phyloP scores from a whole-genome alignment of 805 yeast genomes.

The Starmerella powellii region DNA sequence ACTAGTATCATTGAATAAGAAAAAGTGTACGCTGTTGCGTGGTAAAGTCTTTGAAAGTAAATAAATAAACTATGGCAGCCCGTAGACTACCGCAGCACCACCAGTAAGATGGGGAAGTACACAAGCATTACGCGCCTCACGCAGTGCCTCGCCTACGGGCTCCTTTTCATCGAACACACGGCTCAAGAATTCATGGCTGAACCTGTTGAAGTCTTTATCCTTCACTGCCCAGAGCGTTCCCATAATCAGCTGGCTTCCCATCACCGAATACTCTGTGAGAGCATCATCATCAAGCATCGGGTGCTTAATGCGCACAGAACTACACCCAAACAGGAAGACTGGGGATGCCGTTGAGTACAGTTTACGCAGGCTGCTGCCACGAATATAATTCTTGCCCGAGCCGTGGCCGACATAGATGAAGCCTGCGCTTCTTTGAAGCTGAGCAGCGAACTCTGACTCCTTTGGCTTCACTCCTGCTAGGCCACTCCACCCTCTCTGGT shows the following conservation, averaged over 20 bases:
- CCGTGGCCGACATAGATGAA: conserved; percentile 90
- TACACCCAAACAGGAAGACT: conserved; percentile 68
- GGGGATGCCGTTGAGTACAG: conserved; percentile 30
- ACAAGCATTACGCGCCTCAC: conserved; percentile 53
- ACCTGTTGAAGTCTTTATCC: conserved; percentile 83
- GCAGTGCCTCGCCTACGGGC: conserved; percentile 39
- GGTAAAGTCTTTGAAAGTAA: not conserved
- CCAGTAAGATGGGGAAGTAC: conserved; percentile 69
- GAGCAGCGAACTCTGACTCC: conserved; percentile 40
- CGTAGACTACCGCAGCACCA: conserved; percentile 85
- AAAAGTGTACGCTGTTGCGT: no score
- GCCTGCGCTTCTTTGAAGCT: conserved; percentile 36
- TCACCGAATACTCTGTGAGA: conserved; percentile 58
- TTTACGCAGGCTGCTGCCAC: conserved; percentile 41
- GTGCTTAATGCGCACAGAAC: conserved; percentile 53
- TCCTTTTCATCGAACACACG: conserved; percentile 22
- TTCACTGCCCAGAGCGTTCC: conserved; percentile 96
- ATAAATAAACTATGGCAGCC: conserved; percentile 44
- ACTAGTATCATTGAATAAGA: no score
- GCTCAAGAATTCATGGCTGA: conserved; percentile 48
- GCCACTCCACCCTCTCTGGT: conserved; percentile 40
- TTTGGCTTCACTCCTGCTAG: conserved; percentile 43
- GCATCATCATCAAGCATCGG: conserved; percentile 63
- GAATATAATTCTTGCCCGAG: conserved; percentile 78
- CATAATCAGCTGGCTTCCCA: conserved; percentile 71